Base-by-base conservation (phyloP, 2,329 filamentous ascomycete genomes). In the Cylindrodendrum hubeiense region DNA sequence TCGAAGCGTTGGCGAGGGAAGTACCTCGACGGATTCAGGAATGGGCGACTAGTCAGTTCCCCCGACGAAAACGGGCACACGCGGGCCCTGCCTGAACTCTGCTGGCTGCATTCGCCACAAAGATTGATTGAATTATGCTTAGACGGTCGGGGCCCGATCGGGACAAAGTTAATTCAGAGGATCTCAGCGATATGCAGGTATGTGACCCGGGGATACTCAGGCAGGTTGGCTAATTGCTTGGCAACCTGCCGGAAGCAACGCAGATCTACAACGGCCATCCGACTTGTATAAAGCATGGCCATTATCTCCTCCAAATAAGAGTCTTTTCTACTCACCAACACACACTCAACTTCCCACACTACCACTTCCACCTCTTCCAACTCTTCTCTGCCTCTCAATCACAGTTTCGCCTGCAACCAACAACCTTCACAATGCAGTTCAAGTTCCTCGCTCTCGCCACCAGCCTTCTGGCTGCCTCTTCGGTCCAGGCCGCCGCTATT, bases 371-470 rank as follows among this genome's bases (percentile, higher is more conserved):
- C 2, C 28, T 17, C 55, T 43, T 22, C 26, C 22, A 60, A 4
- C 44, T 19, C 55, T 43, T n/a, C 54, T 6, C 41, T 37, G 6
- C 34, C 12, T n/a, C 37, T 17, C 17, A 39, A n/a, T 30, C 21
- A 44, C 3, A 39, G 5, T 19, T 13, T 39, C 19, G 15, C 30
- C 21, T 17, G 22, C 30, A 5, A 4, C 3, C 19, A 12, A 3
- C 46, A 44, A 58, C 21, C 44, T 28, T 39, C 44, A 56, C 30
- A 15, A 73, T 71, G 70, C 62, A 67, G 37, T 60, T 71, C 66
- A 70, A 72, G 56, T 7, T 70, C 28, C 41, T 72, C 24, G 51
- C 66, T 53, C n/a, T 70, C 37, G 44, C 55, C 50, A 58, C 69
- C 52, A n/a, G 67, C 60, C 57, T 67, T 41, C 60, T 72, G 24